Percentiles rank a stretch among this genome's conserved stretches.
Conservation (phyloP, 306 rosid genomes). For the Cotoneaster glaucophyllus region DNA sequence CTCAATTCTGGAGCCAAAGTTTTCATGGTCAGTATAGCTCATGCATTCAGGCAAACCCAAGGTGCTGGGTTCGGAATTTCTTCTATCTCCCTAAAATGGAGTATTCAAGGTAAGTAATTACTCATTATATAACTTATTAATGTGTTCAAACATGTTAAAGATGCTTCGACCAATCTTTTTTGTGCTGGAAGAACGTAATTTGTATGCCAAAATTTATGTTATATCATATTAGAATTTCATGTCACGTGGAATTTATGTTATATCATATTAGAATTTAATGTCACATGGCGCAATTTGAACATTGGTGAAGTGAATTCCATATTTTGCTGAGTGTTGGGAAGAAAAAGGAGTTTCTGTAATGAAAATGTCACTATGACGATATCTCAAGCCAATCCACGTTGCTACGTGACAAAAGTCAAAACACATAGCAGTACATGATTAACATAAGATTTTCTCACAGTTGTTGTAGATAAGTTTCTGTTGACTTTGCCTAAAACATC, state of each 20-base stretch:
- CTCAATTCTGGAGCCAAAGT: slow-evolving; percentile 92
- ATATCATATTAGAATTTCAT: too few species aligned
- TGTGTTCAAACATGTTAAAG: too few species aligned
- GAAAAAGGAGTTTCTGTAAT: not conserved
- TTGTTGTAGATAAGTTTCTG: not conserved
- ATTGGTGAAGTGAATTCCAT: not conserved
- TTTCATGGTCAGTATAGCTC: slow-evolving; percentile 52
- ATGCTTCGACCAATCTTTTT: too few species aligned
- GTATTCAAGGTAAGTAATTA: slow-evolving; percentile 58
- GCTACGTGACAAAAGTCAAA: not conserved
- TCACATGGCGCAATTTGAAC: too few species aligned
- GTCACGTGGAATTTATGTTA: too few species aligned
- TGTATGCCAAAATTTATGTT: not conserved
- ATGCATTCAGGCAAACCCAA: slow-evolving; percentile 50
- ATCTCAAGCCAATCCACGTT: not conserved
- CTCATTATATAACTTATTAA: not conserved
- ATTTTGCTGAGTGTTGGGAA: not conserved
- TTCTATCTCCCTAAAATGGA: slow-evolving; percentile 96
- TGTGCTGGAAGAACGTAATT: not conserved
- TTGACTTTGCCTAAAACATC: not conserved
- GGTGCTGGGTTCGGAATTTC: slow-evolving; percentile 81
- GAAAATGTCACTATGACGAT: not conserved
- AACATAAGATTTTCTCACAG: too few species aligned
- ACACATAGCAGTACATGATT: not conserved
- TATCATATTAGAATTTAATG: too few species aligned